Evolutionary conservation across 257 asterid genomes (phyloP).

Genomic region (Solanum pinnatisectum): DNA sequence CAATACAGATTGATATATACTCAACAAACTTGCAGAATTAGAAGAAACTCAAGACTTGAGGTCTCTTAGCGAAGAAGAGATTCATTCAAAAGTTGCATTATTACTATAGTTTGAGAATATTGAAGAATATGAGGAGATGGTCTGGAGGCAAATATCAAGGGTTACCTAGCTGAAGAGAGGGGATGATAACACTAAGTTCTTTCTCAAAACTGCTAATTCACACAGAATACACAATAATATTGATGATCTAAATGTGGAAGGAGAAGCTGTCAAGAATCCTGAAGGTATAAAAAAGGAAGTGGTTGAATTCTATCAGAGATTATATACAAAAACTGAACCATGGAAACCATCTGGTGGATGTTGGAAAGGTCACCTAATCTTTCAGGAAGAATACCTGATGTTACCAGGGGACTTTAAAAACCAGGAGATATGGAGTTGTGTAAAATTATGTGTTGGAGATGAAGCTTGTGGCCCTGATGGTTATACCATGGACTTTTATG

Average conservation of each 20-base stretch:
- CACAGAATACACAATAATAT: background rate
- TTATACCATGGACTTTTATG: background rate
- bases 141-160: background rate
- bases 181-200: background rate
- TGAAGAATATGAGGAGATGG: background rate
- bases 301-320: background rate
- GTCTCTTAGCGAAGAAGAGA: background rate
- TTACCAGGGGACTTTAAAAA: background rate
- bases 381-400: background rate
- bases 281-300: background rate
- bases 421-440: background rate
- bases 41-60: background rate
- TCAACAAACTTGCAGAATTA: background rate
- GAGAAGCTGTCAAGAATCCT: background rate
- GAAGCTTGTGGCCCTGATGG: background rate
- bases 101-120: background rate
- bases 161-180: background rate
- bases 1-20: background rate
- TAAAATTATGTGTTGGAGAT: background rate
- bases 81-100: background rate
- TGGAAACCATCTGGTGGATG: background rate
- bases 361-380: background rate
- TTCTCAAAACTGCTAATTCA: background rate
- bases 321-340: background rate
- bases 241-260: background rate